phyloP scores from a whole-genome alignment of 2,329 filamentous ascomycete species.

The Sporothrix sp. region DNA sequence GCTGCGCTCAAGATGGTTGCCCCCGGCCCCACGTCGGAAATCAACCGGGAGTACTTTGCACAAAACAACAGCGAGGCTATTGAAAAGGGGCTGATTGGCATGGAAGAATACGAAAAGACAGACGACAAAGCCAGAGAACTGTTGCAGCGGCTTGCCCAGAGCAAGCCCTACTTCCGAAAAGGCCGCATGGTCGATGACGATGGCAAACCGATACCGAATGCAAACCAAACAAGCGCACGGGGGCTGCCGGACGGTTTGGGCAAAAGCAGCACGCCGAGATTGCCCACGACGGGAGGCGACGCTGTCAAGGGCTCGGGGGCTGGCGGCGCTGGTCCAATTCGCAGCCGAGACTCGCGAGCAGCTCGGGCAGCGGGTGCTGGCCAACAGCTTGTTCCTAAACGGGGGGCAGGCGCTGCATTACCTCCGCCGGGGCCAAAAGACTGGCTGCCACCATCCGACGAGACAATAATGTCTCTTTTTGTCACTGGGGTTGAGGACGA shows the following conservation, averaged over 20 bases:
- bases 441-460: constrained; percentile 73
- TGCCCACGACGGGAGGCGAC: constrained; percentile 31
- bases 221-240: constrained; percentile 23
- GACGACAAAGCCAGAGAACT: constrained; percentile 94
- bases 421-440: constrained; percentile 75
- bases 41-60: constrained; percentile 95
- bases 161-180: constrained; percentile 91
- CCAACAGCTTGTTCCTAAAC: constrained; percentile 30
- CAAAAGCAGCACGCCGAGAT: background rate
- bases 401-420: constrained; percentile 59
- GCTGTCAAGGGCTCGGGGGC: constrained; percentile 44
- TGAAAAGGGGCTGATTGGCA: constrained; percentile 69
- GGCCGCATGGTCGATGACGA: constrained; percentile 62
- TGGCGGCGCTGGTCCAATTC: constrained; percentile 64
- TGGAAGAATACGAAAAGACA: constrained; percentile 91
- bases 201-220: constrained; percentile 30
- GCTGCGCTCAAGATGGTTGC: constrained; percentile 97
- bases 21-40: constrained; percentile 79
- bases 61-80: constrained; percentile 95
- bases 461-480: constrained; percentile 85
- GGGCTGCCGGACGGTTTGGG: constrained; percentile 20
- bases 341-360: constrained; percentile 57
- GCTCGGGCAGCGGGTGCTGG: constrained; percentile 40
- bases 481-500: constrained; percentile 95
- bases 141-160: constrained; percentile 72